phyloP scores from a whole-genome alignment of 441 rosid species.

The Erysimum cheiri region DNA sequence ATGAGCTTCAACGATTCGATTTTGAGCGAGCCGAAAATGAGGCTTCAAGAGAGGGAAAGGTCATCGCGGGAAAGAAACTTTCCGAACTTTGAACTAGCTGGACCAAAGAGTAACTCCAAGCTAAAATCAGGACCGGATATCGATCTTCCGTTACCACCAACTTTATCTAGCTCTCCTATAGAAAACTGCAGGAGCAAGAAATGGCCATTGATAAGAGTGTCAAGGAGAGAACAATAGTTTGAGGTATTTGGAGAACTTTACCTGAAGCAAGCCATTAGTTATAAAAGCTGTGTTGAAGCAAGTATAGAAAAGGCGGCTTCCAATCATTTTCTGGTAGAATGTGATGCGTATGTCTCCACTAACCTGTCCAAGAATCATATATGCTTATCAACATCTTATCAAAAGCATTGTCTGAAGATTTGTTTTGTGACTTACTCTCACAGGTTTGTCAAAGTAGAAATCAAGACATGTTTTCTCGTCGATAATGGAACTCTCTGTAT shows the following conservation, averaged over 20 bases:
- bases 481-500: slow-evolving; percentile 77
- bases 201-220: not conserved
- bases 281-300: slow-evolving; percentile 95
- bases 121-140: slow-evolving; percentile 81
- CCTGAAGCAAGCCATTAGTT: slow-evolving; percentile 82
- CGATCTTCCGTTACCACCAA: slow-evolving; percentile 70
- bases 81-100: slow-evolving; percentile 57
- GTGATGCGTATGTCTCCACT: slow-evolving; percentile 77
- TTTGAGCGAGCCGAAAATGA: not conserved
- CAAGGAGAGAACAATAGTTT: not conserved
- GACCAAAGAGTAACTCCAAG: slow-evolving; percentile 83
- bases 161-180: slow-evolving; percentile 70
- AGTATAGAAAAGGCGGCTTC: slow-evolving; percentile 80
- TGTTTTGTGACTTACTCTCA: slow-evolving; percentile 52
- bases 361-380: slow-evolving; percentile 50
- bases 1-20: not conserved
- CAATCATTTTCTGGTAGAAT: slow-evolving; percentile 87
- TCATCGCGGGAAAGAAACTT: slow-evolving; percentile 26
- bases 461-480: slow-evolving; percentile 86
- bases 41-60: slow-evolving; percentile 33
- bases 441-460: slow-evolving; percentile 68
- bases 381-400: slow-evolving; percentile 4
- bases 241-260: slow-evolving; percentile 27
- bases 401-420: not conserved
- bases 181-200: slow-evolving; percentile 56